These are phyloP conservation scores for Pseudogymnoascus sp. DNA, from an alignment of 2,329 filamentous ascomycete genomes.

Conservation along the genomic window DNA sequence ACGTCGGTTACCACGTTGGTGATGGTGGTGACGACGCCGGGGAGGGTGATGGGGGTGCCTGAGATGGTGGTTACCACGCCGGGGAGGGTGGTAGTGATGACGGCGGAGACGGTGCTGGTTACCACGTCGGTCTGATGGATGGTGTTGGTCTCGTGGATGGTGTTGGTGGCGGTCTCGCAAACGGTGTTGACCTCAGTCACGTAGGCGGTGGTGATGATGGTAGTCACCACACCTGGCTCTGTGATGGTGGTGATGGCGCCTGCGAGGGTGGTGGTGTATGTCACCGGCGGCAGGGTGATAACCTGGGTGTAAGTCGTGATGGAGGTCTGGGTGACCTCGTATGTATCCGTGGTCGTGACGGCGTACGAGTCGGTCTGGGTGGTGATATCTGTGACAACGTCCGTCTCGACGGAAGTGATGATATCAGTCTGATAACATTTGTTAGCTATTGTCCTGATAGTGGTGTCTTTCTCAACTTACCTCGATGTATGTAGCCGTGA, in stretches of 20 bases:
- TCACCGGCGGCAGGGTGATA: neutral
- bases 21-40: no score
- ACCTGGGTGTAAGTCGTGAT: neutral
- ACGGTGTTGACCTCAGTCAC: slow-evolving; percentile 12
- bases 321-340: neutral
- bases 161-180: neutral
- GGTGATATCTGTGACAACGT: no score
- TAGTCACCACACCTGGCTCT: slow-evolving; percentile 1
- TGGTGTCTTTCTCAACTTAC: neutral
- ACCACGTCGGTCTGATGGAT: neutral
- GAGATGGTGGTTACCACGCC: no score
- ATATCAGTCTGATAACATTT: neutral
- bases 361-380: neutral
- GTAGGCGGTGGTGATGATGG: slow-evolving; percentile 5
- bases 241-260: neutral
- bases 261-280: neutral
- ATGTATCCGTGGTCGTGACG: neutral
- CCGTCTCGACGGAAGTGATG: neutral
- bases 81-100: no score
- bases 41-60: no score
- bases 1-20: neutral
- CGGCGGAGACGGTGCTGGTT: no score
- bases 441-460: neutral
- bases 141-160: slow-evolving; percentile 6
- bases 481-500: neutral